Percentiles rank a stretch among this genome's conserved stretches.
phyloP scores from a whole-genome alignment of 441 rosid species.

The Bocquillonia castaneifolia region DNA sequence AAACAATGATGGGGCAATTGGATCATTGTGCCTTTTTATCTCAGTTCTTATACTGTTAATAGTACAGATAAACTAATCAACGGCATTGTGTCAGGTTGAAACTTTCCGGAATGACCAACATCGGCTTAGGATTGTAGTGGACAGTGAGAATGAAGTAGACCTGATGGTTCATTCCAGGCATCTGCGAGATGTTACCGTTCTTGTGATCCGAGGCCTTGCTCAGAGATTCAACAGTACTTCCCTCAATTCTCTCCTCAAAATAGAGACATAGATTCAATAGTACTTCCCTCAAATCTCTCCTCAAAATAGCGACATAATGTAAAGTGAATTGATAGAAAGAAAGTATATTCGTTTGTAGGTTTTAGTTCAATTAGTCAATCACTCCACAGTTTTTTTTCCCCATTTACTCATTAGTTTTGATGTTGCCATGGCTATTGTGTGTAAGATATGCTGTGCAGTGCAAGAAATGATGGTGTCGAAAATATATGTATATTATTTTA shows the following conservation, averaged over 20 bases:
- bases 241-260: slow-evolving; percentile 87
- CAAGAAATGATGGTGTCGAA: not conserved
- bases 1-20: not conserved
- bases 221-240: slow-evolving; percentile 96
- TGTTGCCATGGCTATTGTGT: slow-evolving; percentile 5
- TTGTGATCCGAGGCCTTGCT: slow-evolving; percentile 86
- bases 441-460: slow-evolving; percentile 16
- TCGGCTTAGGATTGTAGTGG: slow-evolving; percentile 77
- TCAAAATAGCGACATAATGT: slow-evolving; percentile 62
- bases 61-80: slow-evolving; percentile 8
- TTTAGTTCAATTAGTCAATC: not conserved
- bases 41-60: not conserved
- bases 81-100: slow-evolving; percentile 54
- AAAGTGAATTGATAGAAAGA: slow-evolving; percentile 1
- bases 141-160: slow-evolving; percentile 77
- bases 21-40: not conserved
- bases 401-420: not conserved
- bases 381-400: not conserved
- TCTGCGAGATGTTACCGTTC: slow-evolving; percentile 68
- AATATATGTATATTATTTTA: slow-evolving; percentile 10
- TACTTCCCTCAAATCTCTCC: slow-evolving; percentile 91
- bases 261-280: slow-evolving; percentile 83
- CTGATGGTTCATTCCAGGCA: slow-evolving; percentile 81
- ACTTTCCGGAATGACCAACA: slow-evolving; percentile 78
- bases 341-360: slow-evolving; percentile 9